Evolutionary conservation across 768 basidiomycete species (phyloP), one percentile per base, ranked within the genome.

Genomic region (Serendipita sp.): DNA sequence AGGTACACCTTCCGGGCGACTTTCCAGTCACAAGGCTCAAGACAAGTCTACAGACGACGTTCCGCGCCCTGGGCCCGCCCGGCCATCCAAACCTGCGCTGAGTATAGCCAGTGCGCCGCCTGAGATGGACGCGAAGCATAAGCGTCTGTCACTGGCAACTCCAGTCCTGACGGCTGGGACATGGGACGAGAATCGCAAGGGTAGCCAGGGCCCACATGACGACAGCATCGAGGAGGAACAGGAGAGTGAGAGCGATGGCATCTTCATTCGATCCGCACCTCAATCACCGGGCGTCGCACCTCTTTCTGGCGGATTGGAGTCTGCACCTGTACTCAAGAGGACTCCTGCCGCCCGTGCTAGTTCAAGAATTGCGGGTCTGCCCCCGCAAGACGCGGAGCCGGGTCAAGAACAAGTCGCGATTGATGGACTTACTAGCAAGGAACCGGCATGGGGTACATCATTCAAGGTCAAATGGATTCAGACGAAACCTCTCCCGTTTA

Each of bases 381-480:
- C 14, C 64, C 61, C 41, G 73, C 74, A 28, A 69, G 70, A 67
- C 56, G 44, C 9, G 7, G 9, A 48, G n/a, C n/a, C 65, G 53
- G 13, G 69, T 65, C 4, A 66, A 64, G 20, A 69, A 68, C 17
- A 73, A 65, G 38, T 71, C 68, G 9, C 70, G 60, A 11, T 65
- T 66, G 63, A 48, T 20, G 22, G 33, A 38, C 38, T 20, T 2
- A 58, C 34, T 34, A 50, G 42, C 60, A 60, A 66, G 65, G 64
- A 66, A 16, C 76, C 72, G 17, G 67, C 69, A 2, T 89, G 88
- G 90, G 90, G 88, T 14, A 80, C 84, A 60, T 77, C 86, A 3
- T 96, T 97, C 78, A 78, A 78, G 64, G 74, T 96, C 26, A 79
- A 92, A 67, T 96, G 94, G 94, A 66, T 93, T 48, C 81, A 79